These are phyloP conservation scores for Chaetothyriales sp. DNA, from an alignment of 2,329 filamentous ascomycete genomes.

Conservation along the genomic window DNA sequence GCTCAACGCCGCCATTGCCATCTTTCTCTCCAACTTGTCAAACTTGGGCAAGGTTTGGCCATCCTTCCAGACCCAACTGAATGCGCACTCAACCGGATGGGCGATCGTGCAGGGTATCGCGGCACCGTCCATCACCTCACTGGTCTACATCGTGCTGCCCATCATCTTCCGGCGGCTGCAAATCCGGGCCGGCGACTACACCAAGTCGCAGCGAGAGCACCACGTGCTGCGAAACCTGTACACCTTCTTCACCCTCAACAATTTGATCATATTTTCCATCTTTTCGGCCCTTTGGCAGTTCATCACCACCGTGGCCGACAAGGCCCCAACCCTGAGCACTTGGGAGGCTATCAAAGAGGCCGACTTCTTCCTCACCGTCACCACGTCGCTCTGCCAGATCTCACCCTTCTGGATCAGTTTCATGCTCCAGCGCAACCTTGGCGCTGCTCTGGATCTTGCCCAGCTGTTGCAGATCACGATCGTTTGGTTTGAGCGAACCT, in stretches of 20 bases:
- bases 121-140: constrained; percentile 71
- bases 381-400: constrained; percentile 62
- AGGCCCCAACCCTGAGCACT: constrained; percentile 41
- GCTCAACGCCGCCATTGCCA: constrained; percentile 84
- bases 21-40: constrained; percentile 74
- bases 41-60: constrained; percentile 72
- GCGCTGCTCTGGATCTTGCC: constrained; percentile 82
- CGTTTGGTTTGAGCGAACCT: constrained; percentile 71
- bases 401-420: constrained; percentile 92
- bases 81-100: constrained; percentile 53
- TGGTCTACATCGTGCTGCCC: constrained; percentile 75
- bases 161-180: constrained; percentile 81
- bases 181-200: constrained; percentile 69
- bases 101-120: constrained; percentile 81
- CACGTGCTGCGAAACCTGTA: constrained; percentile 86
- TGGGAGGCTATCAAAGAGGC: constrained; percentile 54
- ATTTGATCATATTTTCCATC: constrained; percentile 80
- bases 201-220: constrained; percentile 79
- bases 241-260: constrained; percentile 95
- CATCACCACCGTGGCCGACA: constrained; percentile 48
- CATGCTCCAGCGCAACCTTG: constrained; percentile 80
- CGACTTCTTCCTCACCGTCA: constrained; percentile 47
- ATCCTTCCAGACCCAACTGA: constrained; percentile 52
- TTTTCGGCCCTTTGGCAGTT: constrained; percentile 74
- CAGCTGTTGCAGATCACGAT: constrained; percentile 74